phyloP scores from a whole-genome alignment of 2,329 filamentous ascomycete genomes.

The Diaporthe eres region DNA sequence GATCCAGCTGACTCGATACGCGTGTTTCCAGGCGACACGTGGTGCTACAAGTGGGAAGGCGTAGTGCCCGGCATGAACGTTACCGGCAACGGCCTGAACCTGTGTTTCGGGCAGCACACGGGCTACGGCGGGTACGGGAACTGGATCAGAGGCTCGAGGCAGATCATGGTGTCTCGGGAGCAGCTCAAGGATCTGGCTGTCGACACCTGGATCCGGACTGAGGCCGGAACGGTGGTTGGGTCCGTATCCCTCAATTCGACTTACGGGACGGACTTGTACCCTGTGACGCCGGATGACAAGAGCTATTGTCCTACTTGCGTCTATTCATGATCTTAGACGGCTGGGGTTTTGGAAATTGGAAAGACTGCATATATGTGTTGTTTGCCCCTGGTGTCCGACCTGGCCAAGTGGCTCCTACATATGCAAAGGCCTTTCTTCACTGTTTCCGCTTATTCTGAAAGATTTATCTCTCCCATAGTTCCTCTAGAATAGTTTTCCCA shows the following conservation, averaged over 20 bases:
- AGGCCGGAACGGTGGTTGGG: slow-evolving; percentile 60
- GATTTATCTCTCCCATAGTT: neutral
- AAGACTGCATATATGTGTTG: neutral
- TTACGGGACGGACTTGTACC: slow-evolving; percentile 64
- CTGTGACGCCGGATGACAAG: slow-evolving; percentile 48
- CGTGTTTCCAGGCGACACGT: slow-evolving; percentile 56
- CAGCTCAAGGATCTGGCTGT: slow-evolving; percentile 49
- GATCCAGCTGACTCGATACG: neutral
- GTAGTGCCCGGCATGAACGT: slow-evolving; percentile 46
- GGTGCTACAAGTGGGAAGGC: slow-evolving; percentile 59
- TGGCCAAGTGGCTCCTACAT: neutral
- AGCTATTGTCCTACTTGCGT: slow-evolving; percentile 44
- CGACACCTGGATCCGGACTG: slow-evolving; percentile 67
- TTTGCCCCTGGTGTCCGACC: fast-evolving
- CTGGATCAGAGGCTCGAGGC: slow-evolving; percentile 71
- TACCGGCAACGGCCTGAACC: slow-evolving; percentile 54
- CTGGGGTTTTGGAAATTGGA: neutral
- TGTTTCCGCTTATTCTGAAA: neutral
- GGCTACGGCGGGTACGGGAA: slow-evolving; percentile 80
- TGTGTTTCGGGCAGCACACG: slow-evolving; percentile 72
- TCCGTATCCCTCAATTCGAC: slow-evolving; percentile 64
- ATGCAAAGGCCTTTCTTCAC: neutral
- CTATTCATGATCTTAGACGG: neutral
- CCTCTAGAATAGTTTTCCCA: neutral
- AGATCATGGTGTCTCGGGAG: slow-evolving; percentile 55